These are phyloP conservation scores for Botryotinia globosa DNA, from an alignment of 2,329 filamentous ascomycete genomes.

Conservation along the genomic window DNA sequence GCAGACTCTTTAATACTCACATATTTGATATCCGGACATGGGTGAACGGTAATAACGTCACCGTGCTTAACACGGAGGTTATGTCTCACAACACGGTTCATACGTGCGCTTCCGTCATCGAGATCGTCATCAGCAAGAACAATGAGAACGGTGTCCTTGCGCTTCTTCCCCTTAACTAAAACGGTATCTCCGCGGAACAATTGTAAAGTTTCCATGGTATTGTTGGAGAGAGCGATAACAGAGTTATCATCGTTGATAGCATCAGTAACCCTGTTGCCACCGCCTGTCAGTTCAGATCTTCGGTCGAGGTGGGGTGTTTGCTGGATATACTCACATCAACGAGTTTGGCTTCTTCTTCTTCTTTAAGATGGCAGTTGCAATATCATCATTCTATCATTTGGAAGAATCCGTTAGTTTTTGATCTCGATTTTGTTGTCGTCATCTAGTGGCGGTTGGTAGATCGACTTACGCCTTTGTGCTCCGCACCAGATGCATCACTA, in stretches of 20 bases:
- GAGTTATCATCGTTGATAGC: slow-evolving; percentile 99
- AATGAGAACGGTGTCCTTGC: slow-evolving; percentile 97
- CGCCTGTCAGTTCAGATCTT: slow-evolving; percentile 38
- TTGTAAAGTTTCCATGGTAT: slow-evolving; percentile 97
- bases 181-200: slow-evolving; percentile 99
- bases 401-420: slow-evolving; percentile 42
- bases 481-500: slow-evolving; percentile 86
- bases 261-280: slow-evolving; percentile 78
- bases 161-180: slow-evolving; percentile 98
- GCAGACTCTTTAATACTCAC: slow-evolving; percentile 54
- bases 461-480: slow-evolving; percentile 72
- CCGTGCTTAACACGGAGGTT: slow-evolving; percentile 98
- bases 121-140: slow-evolving; percentile 97
- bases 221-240: slow-evolving; percentile 95
- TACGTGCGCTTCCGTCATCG: slow-evolving; percentile 92
- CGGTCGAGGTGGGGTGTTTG: slow-evolving; percentile 18
- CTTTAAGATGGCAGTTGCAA: slow-evolving; percentile 93
- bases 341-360: slow-evolving; percentile 99
- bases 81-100: slow-evolving; percentile 98
- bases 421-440: slow-evolving; percentile 26
- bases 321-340: slow-evolving; percentile 68
- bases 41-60: slow-evolving; percentile 94
- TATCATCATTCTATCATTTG: slow-evolving; percentile 71
- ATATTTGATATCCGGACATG: slow-evolving; percentile 99
- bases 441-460: slow-evolving; percentile 29